Evolutionary conservation across 2,329 filamentous ascomycete species (phyloP), one percentile per base, ranked within the genome.

Genomic region (Phaeophleospora eucalypticola): DNA sequence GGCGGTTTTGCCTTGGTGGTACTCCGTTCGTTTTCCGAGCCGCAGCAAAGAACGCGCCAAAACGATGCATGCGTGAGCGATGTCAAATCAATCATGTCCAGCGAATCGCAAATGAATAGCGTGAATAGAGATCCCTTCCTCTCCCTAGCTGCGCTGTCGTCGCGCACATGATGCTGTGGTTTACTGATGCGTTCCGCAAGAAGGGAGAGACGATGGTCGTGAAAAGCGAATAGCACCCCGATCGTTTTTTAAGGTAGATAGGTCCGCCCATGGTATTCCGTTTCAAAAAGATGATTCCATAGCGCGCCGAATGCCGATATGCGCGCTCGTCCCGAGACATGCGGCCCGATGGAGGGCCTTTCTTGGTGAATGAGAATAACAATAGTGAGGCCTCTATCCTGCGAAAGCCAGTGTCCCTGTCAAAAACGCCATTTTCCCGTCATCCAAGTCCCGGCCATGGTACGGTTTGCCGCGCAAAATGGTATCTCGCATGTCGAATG

Each of bases 401-500:
- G 24, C 12, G 24, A 29, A 12, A 29, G 7, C 24, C 24, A 6
- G 6, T 29, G 24, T 29, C 24, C 24, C 24, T 6, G 6, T 12
- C 12, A 29, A 29, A 6, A 12, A 6, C 24, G 24, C n/a, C n/a
- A 29, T 29, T 29, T 29, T 29, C 24, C 24, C 24, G 24, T 29
- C 7, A 29, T 29, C 24, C 24, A 29, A 29, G 24, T 29, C 36
- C 43, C 45, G 41, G 43, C 43, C 41, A 43, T 51, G 45, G 48
- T 45, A 50, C 39, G 43, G 24, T 20, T 44, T 46, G 49, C 51
- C 50, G 50, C 50, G 50, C 49, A 51, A 56, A 36, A 51, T 51
- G 53, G 53, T 51, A 56, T 53, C 45, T 51, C 43, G 53, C 45
- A 53, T 44, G 36, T 16, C 32, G 46, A 49, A 41, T 17, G 46